Conservation (phyloP, 208 protist species). For the Acanthamoeba lenticulata region DNA sequence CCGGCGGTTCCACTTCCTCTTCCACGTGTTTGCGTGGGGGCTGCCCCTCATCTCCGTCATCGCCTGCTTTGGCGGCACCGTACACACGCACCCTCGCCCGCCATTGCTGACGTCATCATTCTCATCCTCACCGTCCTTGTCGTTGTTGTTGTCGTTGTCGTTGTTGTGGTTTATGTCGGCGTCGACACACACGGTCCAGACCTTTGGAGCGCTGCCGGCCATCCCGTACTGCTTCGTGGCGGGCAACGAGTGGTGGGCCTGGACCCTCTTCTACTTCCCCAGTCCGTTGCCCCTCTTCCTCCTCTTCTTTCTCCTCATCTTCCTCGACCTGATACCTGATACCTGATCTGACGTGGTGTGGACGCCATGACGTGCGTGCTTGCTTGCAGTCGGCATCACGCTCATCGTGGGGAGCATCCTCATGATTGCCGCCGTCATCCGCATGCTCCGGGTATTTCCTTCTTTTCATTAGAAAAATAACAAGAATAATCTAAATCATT, state of each 20-base stretch:
- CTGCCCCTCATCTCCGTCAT: not conserved
- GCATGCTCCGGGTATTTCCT: not conserved
- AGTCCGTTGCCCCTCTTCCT: not conserved
- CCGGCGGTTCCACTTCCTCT: not conserved
- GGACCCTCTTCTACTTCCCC: constrained; percentile 10
- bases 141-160: not conserved
- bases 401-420: not conserved
- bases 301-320: not conserved
- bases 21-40: not conserved
- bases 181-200: too few species aligned
- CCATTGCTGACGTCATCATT: too few species aligned
- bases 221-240: not conserved
- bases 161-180: too few species aligned
- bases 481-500: too few species aligned
- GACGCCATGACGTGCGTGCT: not conserved
- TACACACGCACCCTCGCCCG: not conserved
- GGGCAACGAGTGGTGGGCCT: not conserved
- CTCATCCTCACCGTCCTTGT: not conserved
- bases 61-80: not conserved
- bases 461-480: too few species aligned
- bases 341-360: too few species aligned
- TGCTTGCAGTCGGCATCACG: not conserved
- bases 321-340: not conserved
- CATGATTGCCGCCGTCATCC: not conserved
- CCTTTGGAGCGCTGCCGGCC: not conserved